A percentile compares a stretch with the other conserved stretches of the same genome.
Evolutionary conservation across 768 basidiomycete genomes (phyloP).

Genomic region (Piloderma croceum): DNA sequence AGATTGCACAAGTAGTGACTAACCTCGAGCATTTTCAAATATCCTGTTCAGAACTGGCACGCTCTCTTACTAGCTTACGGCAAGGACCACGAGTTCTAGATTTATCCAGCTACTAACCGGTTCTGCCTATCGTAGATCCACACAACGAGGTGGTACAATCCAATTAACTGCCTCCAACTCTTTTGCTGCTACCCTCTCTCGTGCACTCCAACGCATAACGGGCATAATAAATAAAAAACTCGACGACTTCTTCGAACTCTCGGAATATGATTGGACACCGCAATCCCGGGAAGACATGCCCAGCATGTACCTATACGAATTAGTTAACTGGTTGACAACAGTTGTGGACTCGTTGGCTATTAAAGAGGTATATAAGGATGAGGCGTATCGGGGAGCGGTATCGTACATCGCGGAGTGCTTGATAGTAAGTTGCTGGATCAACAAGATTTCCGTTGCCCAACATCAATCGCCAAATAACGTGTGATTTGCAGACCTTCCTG

Average conservation of each 20-base stretch:
- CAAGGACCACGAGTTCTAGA: constrained; percentile 22
- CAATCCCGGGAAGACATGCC: constrained; percentile 64
- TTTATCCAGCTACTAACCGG: background rate
- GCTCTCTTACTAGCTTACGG: constrained; percentile 79
- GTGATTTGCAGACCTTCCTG: constrained; percentile 57
- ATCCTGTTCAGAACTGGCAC: constrained; percentile 80
- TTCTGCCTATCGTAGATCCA: constrained; percentile 47
- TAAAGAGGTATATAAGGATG: constrained; percentile 80
- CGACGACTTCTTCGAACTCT: constrained; percentile 91
- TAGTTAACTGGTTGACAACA: constrained; percentile 94
- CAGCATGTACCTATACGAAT: constrained; percentile 91
- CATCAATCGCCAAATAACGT: background rate
- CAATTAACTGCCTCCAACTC: constrained; percentile 56
- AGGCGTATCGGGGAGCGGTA: constrained; percentile 86
- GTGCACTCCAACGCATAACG: constrained; percentile 71
- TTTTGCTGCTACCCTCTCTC: constrained; percentile 64
- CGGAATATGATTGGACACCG: constrained; percentile 94
- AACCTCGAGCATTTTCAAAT: constrained; percentile 90
- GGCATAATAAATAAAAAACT: constrained; percentile 85
- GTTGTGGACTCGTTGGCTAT: constrained; percentile 88
- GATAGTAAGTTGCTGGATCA: constrained; percentile 49
- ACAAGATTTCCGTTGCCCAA: background rate
- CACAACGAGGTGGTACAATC: constrained; percentile 79
- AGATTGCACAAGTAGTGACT: constrained; percentile 88
- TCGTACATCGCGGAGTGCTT: constrained; percentile 81